Evolutionary conservation across 2,329 filamentous ascomycete species (phyloP), one percentile per base, ranked within the genome.

Genomic region (Aspergillus quadrilineatus): DNA sequence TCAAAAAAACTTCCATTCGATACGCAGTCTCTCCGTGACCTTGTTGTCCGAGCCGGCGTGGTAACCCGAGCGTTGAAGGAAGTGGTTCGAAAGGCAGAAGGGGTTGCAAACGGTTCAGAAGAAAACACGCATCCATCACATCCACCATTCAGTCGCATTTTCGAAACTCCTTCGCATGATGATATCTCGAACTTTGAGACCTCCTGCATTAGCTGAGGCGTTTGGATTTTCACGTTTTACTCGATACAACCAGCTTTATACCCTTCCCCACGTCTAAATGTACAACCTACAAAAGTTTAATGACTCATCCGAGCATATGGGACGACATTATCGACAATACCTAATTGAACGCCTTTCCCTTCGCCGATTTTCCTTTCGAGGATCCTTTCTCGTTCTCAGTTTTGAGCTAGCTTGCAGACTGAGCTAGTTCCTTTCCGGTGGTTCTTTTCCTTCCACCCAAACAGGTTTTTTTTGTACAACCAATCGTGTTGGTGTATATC

Each of bases 1-100:
- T 64, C 72, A 15, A 72, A 72, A 51, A 87, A 86, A 63, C 79
- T 87, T n/a, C 83, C 84, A 0, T 88, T 88, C 65, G 85, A 87
- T 65, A 87, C 85, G 2, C 82, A 82, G 28, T 87, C 85, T 43
- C 76, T 88, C 12, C 79, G 80, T 61, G 82, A 85, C 65, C 82
- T 88, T 55, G 85, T 88, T 28, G 67, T 75, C 29, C 75, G 78
- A 42, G 78, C 78, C 14, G 77, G 78, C 15, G 77, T 78, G 30
- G 76, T 80, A 43, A 80, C 77, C 15, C 71, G 78, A 46, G 75
- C 78, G 10, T 62, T 80, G 52, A 80, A 80, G 60, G 78, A 80
- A 57, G 74, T 79, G 47, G 73, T 80, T 44, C 76, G 78, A 57
- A 78, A 75, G 66, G 78, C 77, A 42, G 78, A 80, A 60, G 75